Percentiles rank a stretch among this genome's conserved stretches.
These are phyloP conservation scores for Glomus cerebriforme DNA, from an alignment of 192 early-diverging fungal species.

Conservation along the genomic window DNA sequence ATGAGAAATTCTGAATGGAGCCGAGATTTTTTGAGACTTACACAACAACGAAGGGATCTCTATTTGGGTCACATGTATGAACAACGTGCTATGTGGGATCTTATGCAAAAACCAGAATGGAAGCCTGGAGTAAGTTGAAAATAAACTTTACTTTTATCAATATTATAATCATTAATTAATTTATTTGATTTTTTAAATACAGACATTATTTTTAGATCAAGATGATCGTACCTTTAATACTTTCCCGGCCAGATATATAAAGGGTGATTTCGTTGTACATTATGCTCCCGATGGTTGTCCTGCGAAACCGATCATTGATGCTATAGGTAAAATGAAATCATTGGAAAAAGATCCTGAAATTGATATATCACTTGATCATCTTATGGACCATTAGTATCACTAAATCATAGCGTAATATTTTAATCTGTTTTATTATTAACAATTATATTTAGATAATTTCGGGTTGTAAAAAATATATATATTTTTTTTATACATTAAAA, in stretches of 20 bases:
- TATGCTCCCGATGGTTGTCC: conserved; percentile 61
- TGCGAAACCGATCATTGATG: conserved; percentile 46
- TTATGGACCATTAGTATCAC: not conserved
- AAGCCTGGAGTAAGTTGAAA: conserved; percentile 34
- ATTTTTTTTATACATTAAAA: too few species aligned
- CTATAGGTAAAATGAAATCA: conserved; percentile 40
- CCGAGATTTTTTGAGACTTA: conserved; percentile 46
- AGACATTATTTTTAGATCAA: conserved; percentile 45
- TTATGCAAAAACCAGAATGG: conserved; percentile 46
- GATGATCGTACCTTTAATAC: conserved; percentile 63
- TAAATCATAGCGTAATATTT: too few species aligned
- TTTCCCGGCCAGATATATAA: conserved; percentile 48
- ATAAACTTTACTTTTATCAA: not conserved
- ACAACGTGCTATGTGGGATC: conserved; percentile 61
- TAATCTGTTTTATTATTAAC: too few species aligned
- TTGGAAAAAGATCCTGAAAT: conserved; percentile 37
- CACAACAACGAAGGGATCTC: conserved; percentile 44
- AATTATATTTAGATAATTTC: too few species aligned
- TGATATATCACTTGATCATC: conserved; percentile 14
- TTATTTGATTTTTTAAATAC: not conserved
- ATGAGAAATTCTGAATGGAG: conserved; percentile 60
- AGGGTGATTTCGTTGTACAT: conserved; percentile 60
- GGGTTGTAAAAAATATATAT: too few species aligned
- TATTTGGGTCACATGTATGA: conserved; percentile 49
- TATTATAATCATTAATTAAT: not conserved